A percentile compares a stretch with the other conserved stretches of the same genome.
phyloP scores from a whole-genome alignment of 192 early-diverging fungal species.

The Backusella macrospora region DNA sequence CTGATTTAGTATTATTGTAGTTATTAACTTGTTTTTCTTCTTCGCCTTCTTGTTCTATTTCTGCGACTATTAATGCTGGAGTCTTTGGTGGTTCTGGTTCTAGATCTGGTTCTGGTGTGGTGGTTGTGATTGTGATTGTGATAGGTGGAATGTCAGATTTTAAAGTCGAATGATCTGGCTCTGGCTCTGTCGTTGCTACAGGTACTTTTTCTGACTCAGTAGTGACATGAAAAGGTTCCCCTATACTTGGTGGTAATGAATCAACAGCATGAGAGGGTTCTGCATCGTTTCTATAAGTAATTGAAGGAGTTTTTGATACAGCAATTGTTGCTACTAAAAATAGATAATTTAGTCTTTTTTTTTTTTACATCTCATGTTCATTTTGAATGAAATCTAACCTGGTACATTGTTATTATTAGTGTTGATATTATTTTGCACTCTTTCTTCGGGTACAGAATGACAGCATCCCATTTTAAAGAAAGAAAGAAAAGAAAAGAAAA shows the following conservation, averaged over 20 bases:
- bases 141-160: neutral
- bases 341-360: neutral
- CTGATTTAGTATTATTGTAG: neutral
- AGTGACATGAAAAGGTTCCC: too few relatives aligned
- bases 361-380: neutral
- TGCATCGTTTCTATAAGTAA: neutral
- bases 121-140: neutral
- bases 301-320: neutral
- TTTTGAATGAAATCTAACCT: neutral
- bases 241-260: neutral
- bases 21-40: neutral
- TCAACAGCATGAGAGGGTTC: neutral
- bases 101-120: neutral
- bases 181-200: neutral
- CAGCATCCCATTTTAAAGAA: constrained; percentile 25
- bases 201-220: neutral
- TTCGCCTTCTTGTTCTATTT: too few relatives aligned
- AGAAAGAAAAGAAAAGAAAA: neutral
- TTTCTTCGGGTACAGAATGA: constrained; percentile 15
- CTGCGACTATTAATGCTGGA: neutral
- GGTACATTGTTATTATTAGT: too few relatives aligned
- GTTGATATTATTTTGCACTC: neutral
- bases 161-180: neutral
- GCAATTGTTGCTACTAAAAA: neutral
- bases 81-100: neutral